These are phyloP conservation scores for Hemileccinum rubropunctum DNA, from an alignment of 768 basidiomycete genomes.

Conservation along the genomic window DNA sequence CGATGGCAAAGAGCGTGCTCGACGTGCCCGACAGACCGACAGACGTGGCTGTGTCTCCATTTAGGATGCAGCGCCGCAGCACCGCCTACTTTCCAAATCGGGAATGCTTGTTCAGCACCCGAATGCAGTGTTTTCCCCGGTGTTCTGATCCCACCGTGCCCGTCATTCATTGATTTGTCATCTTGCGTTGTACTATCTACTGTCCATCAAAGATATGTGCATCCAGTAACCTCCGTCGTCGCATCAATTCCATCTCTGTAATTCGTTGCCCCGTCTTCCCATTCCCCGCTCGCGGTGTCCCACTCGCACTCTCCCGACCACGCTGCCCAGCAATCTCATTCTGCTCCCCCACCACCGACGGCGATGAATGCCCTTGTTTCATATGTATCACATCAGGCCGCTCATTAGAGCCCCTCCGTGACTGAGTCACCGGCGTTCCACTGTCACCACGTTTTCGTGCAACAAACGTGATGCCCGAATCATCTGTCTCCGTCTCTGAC, in stretches of 20 bases:
- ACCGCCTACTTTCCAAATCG: constrained; percentile 26
- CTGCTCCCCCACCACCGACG: constrained; percentile 5
- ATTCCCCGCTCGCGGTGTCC: constrained; percentile 28
- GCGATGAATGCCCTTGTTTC: constrained; percentile 19
- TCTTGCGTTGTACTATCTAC: background rate
- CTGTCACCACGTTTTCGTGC: constrained; percentile 47
- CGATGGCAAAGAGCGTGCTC: constrained; percentile 3
- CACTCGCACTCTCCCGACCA: constrained; percentile 26
- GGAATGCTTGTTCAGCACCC: constrained; percentile 12
- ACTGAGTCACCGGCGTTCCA: constrained; percentile 23
- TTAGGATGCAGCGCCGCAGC: constrained; percentile 35
- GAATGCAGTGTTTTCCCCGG: constrained; percentile 24
- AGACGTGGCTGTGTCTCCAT: constrained; percentile 35
- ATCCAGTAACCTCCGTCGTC: constrained; percentile 73
- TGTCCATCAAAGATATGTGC: constrained; percentile 55
- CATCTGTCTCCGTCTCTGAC: constrained; percentile 67
- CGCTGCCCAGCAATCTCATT: constrained; percentile 14
- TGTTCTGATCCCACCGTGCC: background rate
- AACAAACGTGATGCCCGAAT: constrained; percentile 67
- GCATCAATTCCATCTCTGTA: constrained; percentile 75
- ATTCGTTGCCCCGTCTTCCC: constrained; percentile 65
- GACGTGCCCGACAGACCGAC: constrained; percentile 29
- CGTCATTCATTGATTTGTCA: constrained; percentile 1
- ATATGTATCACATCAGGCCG: constrained; percentile 7
- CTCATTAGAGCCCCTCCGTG: constrained; percentile 23